Evolutionary conservation across 129 eudicot genomes (phyloP).

Genomic region (Helichrysum umbraculigerum): DNA sequence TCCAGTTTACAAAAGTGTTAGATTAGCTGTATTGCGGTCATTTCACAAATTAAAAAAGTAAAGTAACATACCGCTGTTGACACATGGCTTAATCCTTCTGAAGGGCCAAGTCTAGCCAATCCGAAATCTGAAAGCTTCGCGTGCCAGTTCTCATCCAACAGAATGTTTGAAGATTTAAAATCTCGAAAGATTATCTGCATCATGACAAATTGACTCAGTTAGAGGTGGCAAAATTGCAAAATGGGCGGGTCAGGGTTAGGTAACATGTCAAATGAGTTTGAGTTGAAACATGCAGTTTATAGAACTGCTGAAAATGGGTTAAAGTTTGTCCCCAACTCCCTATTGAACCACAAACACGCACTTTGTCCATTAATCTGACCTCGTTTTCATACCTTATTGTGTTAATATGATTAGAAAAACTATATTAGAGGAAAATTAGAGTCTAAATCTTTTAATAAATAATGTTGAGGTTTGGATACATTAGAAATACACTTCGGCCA

Average conservation of each 20-base stretch:
- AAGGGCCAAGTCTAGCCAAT: slow-evolving; percentile 75
- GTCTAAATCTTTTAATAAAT: background rate
- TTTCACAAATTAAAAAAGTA: background rate
- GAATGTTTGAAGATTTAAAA: slow-evolving; percentile 80
- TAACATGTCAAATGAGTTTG: background rate
- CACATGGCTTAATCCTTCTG: slow-evolving; percentile 76
- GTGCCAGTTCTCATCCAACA: slow-evolving; percentile 72
- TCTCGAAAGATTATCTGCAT: slow-evolving; percentile 77
- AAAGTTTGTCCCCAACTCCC: too few relatives aligned
- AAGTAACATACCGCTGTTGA: slow-evolving; percentile 66
- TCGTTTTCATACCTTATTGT: background rate
- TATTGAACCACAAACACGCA: background rate
- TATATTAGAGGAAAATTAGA: background rate
- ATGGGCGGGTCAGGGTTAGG: background rate
- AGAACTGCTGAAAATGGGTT: background rate
- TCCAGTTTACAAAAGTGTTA: background rate
- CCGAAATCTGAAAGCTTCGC: slow-evolving; percentile 91
- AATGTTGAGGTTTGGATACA: background rate
- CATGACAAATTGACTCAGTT: slow-evolving; percentile 1
- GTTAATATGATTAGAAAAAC: background rate
- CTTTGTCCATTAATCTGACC: background rate
- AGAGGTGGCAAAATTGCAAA: background rate
- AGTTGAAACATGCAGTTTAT: background rate
- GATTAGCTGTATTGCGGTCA: slow-evolving; percentile 6
- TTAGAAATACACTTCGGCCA: background rate